Evolutionary conservation across 2,329 filamentous ascomycete species (phyloP), one percentile per base, ranked within the genome.

Genomic region (Geosmithia putterillii): DNA sequence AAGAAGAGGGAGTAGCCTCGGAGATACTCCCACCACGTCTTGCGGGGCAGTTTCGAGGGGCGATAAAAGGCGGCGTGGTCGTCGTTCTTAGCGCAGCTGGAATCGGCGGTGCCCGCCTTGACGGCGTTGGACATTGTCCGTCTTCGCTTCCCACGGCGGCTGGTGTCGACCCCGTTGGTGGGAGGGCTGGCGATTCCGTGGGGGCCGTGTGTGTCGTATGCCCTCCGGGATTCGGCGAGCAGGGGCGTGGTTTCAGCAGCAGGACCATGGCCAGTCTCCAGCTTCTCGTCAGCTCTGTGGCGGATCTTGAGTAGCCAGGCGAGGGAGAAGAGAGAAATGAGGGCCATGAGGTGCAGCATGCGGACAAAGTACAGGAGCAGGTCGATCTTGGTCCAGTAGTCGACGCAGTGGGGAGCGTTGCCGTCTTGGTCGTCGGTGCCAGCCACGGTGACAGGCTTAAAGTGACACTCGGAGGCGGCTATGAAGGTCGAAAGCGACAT

Each of bases 11-110:
- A 85, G 61, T 96, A 98, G 39, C 90, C 88, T 49, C 83, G 81
- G 47, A 95, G 69, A 60, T 98, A 98, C 57, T 96, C 89, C 79
- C 85, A 94, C 92, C 92, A 98, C 42, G 81, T 92, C 51, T 85
- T 87, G 52, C 85, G 84, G 3, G 87, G 89, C 8, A 87, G 76
- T 50, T 86, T 90, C 34, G 83, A 83, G 2, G 89, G 89, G 52
- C 90, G 83, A 60, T 94, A 94, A 70, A 94, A 96, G 6, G 85
- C 86, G 9, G 83, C 79, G 20, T 78, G 76, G 42, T 78, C 74
- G 45, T 86, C 81, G 48, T 67, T 68, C 34, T 52, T 54, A n/a
- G 51, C 46, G 46, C 43, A 49, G 32, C 46, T 44, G 46, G 39
- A 59, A 51, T 44, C 63, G 51, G 45, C 25, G 7, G 21, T 34